A percentile compares a stretch with the other conserved stretches of the same genome.
phyloP scores from a whole-genome alignment of 352 stramenopile species.

The Globisporangium cystogenes region DNA sequence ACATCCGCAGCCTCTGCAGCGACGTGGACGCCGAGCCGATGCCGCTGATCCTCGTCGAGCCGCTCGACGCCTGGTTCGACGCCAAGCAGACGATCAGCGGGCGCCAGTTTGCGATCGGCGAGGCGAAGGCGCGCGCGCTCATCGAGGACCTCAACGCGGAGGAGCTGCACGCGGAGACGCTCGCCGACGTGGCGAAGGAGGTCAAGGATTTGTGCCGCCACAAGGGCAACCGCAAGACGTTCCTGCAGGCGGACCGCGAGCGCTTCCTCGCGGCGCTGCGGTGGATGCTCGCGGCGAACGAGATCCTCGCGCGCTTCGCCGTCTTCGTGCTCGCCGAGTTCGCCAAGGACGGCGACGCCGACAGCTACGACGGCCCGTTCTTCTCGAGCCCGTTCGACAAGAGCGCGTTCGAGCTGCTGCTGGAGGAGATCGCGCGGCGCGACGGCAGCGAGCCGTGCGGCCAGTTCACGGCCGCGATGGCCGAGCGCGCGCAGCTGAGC shows the following conservation, averaged over 20 bases:
- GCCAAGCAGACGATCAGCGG: conserved; percentile 39
- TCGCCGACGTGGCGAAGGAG: conserved; percentile 56
- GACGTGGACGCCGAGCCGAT: conserved; percentile 56
- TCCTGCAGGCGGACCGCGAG: conserved; percentile 33
- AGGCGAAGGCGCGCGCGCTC: conserved; percentile 34
- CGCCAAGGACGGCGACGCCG: conserved; percentile 29
- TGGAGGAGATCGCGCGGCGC: conserved; percentile 27
- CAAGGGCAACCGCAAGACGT: conserved; percentile 62
- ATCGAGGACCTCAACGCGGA: conserved; percentile 60
- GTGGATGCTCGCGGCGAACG: conserved; percentile 58
- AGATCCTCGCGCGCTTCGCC: conserved; percentile 52
- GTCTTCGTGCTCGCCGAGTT: conserved; percentile 66
- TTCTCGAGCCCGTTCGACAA: conserved; percentile 57
- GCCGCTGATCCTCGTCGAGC: conserved; percentile 38
- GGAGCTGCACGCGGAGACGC: conserved; percentile 39
- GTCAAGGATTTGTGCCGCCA: conserved; percentile 72
- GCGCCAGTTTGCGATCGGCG: conserved; percentile 47
- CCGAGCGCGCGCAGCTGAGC: conserved; percentile 52
- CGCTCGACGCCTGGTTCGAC: conserved; percentile 54
- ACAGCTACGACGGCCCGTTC: conserved; percentile 19
- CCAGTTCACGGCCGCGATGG: conserved; percentile 47
- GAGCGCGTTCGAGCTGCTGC: conserved; percentile 46
- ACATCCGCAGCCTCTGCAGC: conserved; percentile 42
- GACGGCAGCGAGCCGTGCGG: conserved; percentile 23
- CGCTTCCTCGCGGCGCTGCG: conserved; percentile 45